Conservation (phyloP, 2,329 filamentous ascomycete genomes). For the Nemania sp. region DNA sequence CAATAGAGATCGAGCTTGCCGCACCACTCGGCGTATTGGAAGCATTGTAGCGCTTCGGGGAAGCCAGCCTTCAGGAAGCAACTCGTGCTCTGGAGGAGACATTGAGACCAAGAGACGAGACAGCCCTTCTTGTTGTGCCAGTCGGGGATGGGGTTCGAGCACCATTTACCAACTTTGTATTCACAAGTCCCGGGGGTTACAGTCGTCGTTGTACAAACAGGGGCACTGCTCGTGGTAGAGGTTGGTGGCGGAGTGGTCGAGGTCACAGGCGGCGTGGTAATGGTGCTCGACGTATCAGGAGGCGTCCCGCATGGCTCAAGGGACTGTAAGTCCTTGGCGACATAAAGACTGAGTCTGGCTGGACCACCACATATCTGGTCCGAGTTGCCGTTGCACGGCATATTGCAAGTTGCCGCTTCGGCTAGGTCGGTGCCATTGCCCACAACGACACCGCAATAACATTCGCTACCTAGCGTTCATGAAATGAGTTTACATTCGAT, state of each 20-base stretch:
- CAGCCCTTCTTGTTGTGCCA: constrained; percentile 52
- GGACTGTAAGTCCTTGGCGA: constrained; percentile 54
- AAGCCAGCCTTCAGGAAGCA: constrained; percentile 59
- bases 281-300: constrained; percentile 47
- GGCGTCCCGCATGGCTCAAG: constrained; percentile 42
- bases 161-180: constrained; percentile 58
- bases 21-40: constrained; percentile 57
- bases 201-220: constrained; percentile 54
- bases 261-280: constrained; percentile 28
- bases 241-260: constrained; percentile 39
- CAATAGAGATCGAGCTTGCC: constrained; percentile 52
- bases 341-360: constrained; percentile 50
- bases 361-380: constrained; percentile 50
- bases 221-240: constrained; percentile 29
- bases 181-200: constrained; percentile 55
- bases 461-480: constrained; percentile 43
- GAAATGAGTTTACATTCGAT: constrained; percentile 4
- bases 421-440: constrained; percentile 51
- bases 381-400: constrained; percentile 56
- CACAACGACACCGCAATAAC: constrained; percentile 58
- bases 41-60: constrained; percentile 55
- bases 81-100: constrained; percentile 52
- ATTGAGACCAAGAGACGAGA: constrained; percentile 48
- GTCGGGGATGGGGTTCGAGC: constrained; percentile 49
- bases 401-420: constrained; percentile 49